Conservation (phyloP, 257 asterid genomes). For the Schizonepeta tenuifolia region DNA sequence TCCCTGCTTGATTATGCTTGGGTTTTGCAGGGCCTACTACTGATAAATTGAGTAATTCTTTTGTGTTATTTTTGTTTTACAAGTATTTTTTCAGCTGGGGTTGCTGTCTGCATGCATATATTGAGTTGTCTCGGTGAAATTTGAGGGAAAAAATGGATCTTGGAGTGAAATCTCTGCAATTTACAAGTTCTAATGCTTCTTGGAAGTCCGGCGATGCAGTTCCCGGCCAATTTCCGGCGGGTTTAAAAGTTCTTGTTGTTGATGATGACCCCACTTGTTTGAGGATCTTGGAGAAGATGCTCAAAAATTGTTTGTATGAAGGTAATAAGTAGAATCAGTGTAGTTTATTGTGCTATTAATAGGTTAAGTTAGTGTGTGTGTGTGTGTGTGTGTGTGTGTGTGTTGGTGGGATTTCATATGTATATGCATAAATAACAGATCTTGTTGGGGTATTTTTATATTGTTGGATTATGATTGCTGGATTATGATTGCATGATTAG, state of each 20-base stretch:
- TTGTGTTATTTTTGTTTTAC: neutral
- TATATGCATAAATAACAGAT: slow-evolving; percentile 10
- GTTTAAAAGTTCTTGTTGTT: slow-evolving; percentile 86
- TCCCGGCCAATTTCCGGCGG: slow-evolving; percentile 83
- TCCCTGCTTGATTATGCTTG: slow-evolving; percentile 21
- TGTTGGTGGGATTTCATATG: slow-evolving; percentile 9
- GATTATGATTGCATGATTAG: slow-evolving; percentile 11
- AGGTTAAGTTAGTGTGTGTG: slow-evolving; percentile 20
- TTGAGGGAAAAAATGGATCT: slow-evolving; percentile 63
- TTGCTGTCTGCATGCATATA: slow-evolving; percentile 31
- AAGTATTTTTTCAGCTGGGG: slow-evolving; percentile 34
- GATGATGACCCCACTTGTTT: slow-evolving; percentile 97
- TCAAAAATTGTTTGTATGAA: slow-evolving; percentile 71
- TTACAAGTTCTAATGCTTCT: slow-evolving; percentile 49
- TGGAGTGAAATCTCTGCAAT: slow-evolving; percentile 57
- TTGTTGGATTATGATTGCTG: slow-evolving; percentile 4
- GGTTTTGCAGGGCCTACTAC: slow-evolving; percentile 27
- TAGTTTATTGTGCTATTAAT: neutral
- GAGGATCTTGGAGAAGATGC: slow-evolving; percentile 93
- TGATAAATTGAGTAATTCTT: neutral
- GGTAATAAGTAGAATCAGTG: slow-evolving; percentile 45
- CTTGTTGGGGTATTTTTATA: slow-evolving; percentile 10
- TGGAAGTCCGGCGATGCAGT: slow-evolving; percentile 72
- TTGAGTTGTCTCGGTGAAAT: slow-evolving; percentile 24
- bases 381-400: slow-evolving; percentile 9